Base-by-base conservation (phyloP, 306 rosid genomes). In the Styphnolobium japonicum region DNA sequence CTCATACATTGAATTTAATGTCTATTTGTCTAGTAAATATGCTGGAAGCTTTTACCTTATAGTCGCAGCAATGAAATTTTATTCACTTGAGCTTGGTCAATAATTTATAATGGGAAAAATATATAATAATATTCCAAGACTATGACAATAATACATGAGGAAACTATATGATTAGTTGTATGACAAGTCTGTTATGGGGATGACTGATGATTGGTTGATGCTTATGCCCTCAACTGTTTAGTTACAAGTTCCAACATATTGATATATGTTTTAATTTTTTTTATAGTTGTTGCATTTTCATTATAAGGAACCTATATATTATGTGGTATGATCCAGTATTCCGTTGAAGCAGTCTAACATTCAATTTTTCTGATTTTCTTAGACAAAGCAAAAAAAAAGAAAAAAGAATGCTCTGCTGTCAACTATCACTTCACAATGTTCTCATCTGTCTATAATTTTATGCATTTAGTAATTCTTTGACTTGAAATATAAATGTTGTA, bases 331-430 rank as follows among this genome's bases (percentile, higher is more conserved):
- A 7, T 53, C 21, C 29, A 19, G 14, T 53, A 7, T 53, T 53
- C 60, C 60, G 21, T 53, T 7, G 60, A 53, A 21, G 31, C 60
- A 53, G 60, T 19, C 27, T 7, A 53, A 1, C 57, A 53, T 53
- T 53, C 60, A 6, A 5, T 21, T 53, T 53, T 21, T 53, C 60
- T 53, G 29, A 53, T 53, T 52, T n/a, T 73, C 52, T 77, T 89
- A 83, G 84, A 58, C 87, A 93, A 82, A 91, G 81, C 85, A 89
- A 86, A 49, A 87, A 82, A 7, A 65, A n/a, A n/a, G n/a, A n/a
- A n/a, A n/a, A n/a, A 27, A 27, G 31, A 21, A 52, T 18, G 27
- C 27, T 2, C 3, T 18, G 12, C 60, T 52, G 9, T 52, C 15
- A 52, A 21, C 60, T 7, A 52, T n/a, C 2, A 10, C 12, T 6